A percentile compares a stretch with the other conserved stretches of the same genome.
phyloP scores from a whole-genome alignment of 2,329 filamentous ascomycete species.

The Talaromyces sp. region DNA sequence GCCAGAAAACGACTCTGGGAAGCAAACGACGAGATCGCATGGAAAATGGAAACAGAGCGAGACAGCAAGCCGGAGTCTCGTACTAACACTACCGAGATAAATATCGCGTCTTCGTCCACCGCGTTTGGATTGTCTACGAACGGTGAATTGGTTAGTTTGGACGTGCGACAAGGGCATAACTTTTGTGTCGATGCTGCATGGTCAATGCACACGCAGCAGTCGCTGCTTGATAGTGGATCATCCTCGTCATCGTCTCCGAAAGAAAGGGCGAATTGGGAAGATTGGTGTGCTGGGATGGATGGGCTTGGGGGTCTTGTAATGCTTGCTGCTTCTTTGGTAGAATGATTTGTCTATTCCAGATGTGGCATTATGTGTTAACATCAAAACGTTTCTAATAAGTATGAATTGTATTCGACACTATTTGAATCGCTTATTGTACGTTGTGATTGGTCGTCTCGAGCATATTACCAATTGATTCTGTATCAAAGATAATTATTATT shows the following conservation, averaged over 20 bases:
- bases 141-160: conserved; percentile 9
- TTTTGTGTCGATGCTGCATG: not conserved
- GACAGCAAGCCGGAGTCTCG: conserved; percentile 20
- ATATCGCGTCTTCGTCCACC: not conserved
- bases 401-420: too few species aligned
- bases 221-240: conserved; percentile 11
- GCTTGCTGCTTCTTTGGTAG: conserved; percentile 41
- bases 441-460: not conserved
- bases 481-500: too few species aligned
- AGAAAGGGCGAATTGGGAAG: conserved; percentile 37
- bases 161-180: not conserved
- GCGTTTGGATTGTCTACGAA: conserved; percentile 1
- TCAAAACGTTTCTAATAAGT: too few species aligned
- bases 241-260: conserved; percentile 14
- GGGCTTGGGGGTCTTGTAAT: conserved; percentile 45
- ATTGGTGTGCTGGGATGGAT: conserved; percentile 49
- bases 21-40: conserved; percentile 33
- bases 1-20: conserved; percentile 46
- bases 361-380: not conserved
- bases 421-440: not conserved
- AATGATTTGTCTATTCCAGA: not conserved
- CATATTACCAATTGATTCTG: not conserved
- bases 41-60: conserved; percentile 33
- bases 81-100: not conserved
- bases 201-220: not conserved